Conservation (phyloP, 768 basidiomycete genomes). For the Macrolepiota dolichaula region DNA sequence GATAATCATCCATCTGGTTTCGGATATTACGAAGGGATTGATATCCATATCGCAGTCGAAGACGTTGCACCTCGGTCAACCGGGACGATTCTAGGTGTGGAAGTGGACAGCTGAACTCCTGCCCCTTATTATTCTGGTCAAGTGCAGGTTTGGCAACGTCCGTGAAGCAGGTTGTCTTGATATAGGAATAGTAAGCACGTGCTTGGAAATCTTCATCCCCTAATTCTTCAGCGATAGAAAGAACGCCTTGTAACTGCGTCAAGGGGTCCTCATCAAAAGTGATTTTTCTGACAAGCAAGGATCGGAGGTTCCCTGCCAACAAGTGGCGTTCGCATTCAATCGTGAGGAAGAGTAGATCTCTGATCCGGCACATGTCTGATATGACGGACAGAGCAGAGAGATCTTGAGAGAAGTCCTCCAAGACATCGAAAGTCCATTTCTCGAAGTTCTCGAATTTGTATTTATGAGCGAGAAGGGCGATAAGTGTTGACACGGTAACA, state of each 20-base stretch:
- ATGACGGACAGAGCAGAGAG: background rate
- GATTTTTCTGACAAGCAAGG: background rate
- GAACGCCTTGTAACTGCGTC: background rate
- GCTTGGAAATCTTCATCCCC: background rate
- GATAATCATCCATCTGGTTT: background rate
- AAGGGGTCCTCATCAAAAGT: background rate
- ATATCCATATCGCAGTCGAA: background rate
- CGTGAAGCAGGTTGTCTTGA: background rate
- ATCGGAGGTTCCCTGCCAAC: background rate
- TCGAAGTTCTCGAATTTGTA: background rate
- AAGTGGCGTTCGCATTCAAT: background rate
- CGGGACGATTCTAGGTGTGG: background rate
- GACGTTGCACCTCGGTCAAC: background rate
- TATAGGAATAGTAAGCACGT: background rate
- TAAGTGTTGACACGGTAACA: too few relatives aligned
- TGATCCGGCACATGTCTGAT: background rate
- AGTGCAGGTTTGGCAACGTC: background rate
- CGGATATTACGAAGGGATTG: background rate
- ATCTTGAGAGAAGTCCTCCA: background rate
- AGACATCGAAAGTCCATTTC: background rate
- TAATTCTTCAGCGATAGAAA: background rate
- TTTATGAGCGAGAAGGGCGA: background rate
- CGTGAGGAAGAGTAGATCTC: background rate
- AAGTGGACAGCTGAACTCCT: background rate
- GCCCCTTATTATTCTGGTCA: background rate